Percentiles rank a stretch among this genome's conserved stretches.
These are phyloP conservation scores for Hericium alpestre DNA, from an alignment of 768 basidiomycete genomes.

Conservation along the genomic window DNA sequence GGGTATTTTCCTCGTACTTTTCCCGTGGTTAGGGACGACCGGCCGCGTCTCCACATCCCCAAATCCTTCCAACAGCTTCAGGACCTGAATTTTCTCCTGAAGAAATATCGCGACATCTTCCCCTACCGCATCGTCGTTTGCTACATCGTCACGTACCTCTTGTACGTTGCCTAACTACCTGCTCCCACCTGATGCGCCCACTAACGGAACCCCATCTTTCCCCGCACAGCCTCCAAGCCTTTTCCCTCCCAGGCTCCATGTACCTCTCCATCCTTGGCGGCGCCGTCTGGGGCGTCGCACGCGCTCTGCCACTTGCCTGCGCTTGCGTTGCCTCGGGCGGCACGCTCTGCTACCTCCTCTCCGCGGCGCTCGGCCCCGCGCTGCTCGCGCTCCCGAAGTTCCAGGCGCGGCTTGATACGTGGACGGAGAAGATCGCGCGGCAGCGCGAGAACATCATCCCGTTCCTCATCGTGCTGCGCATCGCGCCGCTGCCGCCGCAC, in stretches of 20 bases:
- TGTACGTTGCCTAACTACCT: conserved; percentile 44
- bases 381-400: conserved; percentile 80
- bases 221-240: conserved; percentile 75
- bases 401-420: conserved; percentile 71
- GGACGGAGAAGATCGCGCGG: conserved; percentile 66
- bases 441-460: conserved; percentile 82
- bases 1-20: background rate
- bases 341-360: conserved; percentile 85
- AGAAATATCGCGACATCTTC: conserved; percentile 87
- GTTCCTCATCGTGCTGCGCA: conserved; percentile 89
- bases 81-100: conserved; percentile 71
- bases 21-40: conserved; percentile 50
- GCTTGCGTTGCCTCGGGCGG: conserved; percentile 87
- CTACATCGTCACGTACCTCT: conserved; percentile 84
- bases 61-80: conserved; percentile 83
- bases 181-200: background rate
- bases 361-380: conserved; percentile 85
- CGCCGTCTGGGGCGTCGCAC: conserved; percentile 85
- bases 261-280: conserved; percentile 95
- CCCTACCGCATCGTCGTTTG: conserved; percentile 78
- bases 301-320: conserved; percentile 84
- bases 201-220: conserved; percentile 3
- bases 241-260: conserved; percentile 95
- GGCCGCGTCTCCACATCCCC: conserved; percentile 67
- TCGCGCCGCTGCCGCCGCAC: conserved; percentile 89